Base-by-base conservation (phyloP, 2,329 filamentous ascomycete genomes). In the Claviceps lovelessii region DNA sequence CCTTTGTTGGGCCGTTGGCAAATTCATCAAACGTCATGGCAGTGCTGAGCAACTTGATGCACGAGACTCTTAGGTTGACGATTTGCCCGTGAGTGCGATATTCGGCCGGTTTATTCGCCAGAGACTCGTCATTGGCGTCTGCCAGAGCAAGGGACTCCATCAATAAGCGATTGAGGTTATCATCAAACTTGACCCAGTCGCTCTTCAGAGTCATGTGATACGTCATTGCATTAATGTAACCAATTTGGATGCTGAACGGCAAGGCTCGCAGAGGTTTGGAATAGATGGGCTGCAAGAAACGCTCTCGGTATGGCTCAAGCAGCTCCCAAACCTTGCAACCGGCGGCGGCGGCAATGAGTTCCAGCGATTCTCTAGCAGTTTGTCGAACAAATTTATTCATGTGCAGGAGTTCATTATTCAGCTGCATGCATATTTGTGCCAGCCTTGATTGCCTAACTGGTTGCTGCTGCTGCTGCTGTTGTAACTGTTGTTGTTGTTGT, bases 21-120 rank as follows among this genome's bases (percentile, higher is more conserved):
- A 96, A 97, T 39, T 96, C 91, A 5, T 91, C 87, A 65, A 95
- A 93, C 47, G 84, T 81, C 80, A 97, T 95, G 0, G 93, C 93
- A 56, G 89, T 94, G 51, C 90, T 95, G 42, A 99, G 74, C 44
- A 98, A 83, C 58, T 86, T 89, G 64, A 99, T 89, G 63, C 94
- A 98, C 10, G 93, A 88, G 11, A 98, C 91, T 41, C 93, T 81
- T 42, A 98, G 76, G 61, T 86, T 90, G 56, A 97, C 83, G 57
- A 99, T 97, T 61, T 88, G 84, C 64, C 97, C 90, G 35, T 94
- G 89, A n/a, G 91, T 97, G 59, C 93, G 84, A 67, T 94, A 93
- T 68, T 99, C 93, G 15, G 85, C 84, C 0, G 90, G 90, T 68
- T 97, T 96, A n/a, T 87, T 83, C 0, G 91, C 90, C 29, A 98